Percentiles rank a stretch among this genome's conserved stretches.
These are phyloP conservation scores for Penicillium subrubescens DNA, from an alignment of 495 filamentous ascomycete species.

Conservation along the genomic window DNA sequence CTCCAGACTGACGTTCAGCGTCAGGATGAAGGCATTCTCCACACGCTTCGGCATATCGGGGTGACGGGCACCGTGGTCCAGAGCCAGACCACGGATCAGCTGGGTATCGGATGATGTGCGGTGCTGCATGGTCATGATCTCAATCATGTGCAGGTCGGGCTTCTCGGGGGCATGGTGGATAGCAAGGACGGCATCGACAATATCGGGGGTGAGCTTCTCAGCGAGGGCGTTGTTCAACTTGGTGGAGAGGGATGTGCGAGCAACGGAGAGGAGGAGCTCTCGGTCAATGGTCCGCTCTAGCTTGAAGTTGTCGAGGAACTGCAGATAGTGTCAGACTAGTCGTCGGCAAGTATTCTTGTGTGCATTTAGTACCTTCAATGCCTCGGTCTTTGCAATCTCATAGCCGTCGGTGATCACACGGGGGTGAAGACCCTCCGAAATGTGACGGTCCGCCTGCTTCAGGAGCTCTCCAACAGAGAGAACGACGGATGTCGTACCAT, in stretches of 20 bases:
- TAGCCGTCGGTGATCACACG: conserved; percentile 97
- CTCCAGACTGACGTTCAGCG: conserved; percentile 93
- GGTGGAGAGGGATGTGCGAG: conserved; percentile 90
- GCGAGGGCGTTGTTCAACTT: conserved; percentile 89
- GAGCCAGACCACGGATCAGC: conserved; percentile 86
- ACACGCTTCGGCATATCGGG: conserved; percentile 98
- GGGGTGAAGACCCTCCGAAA: conserved; percentile 91
- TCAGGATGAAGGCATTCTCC: conserved; percentile 93
- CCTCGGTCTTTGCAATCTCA: conserved; percentile 92
- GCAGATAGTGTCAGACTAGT: conserved; percentile 20
- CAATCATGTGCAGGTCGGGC: conserved; percentile 97
- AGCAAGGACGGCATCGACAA: conserved; percentile 92
- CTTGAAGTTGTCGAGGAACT: conserved; percentile 97
- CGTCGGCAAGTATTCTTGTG: neutral
- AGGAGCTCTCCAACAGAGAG: conserved; percentile 93
- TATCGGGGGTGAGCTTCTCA: conserved; percentile 85
- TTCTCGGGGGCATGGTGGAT: conserved; percentile 90
- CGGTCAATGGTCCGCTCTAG: conserved; percentile 82
- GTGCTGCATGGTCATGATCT: conserved; percentile 99
- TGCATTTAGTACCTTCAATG: conserved; percentile 65
- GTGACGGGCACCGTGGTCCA: conserved; percentile 95
- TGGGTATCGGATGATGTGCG: conserved; percentile 94
- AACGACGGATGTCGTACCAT: conserved; percentile 97
- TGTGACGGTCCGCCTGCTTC: conserved; percentile 95
- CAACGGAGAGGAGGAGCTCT: conserved; percentile 91